phyloP scores from a whole-genome alignment of 495 filamentous ascomycete species.

The Penicillium daleae region DNA sequence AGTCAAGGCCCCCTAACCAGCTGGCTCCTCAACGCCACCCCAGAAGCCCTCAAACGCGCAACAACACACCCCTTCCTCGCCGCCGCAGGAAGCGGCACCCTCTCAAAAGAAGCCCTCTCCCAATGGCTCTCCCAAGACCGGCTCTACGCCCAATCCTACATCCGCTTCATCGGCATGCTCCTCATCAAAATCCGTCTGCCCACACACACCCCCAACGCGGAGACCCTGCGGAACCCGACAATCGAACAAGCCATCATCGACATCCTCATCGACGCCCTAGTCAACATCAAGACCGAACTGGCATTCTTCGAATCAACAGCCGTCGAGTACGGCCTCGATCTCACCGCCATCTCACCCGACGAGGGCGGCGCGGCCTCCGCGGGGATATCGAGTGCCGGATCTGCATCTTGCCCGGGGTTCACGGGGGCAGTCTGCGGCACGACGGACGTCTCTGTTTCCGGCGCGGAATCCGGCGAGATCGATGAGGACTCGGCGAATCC shows the following conservation, averaged over 20 bases:
- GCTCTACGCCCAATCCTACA: conserved; percentile 73
- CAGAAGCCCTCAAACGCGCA: conserved; percentile 51
- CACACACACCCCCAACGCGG: conserved; percentile 30
- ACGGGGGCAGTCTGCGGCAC: conserved; percentile 12
- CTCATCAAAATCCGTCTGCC: conserved; percentile 67
- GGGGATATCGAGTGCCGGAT: conserved; percentile 25
- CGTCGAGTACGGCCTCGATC: conserved; percentile 59
- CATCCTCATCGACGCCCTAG: conserved; percentile 65
- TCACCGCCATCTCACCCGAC: conserved; percentile 47
- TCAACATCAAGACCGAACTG: conserved; percentile 69
- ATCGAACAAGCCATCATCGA: conserved; percentile 56
- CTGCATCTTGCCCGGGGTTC: conserved; percentile 25
- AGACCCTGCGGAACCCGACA: conserved; percentile 17
- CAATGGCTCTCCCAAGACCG: conserved; percentile 78
- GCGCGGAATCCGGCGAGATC: not conserved
- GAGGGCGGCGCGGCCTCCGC: conserved; percentile 25
- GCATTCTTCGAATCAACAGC: conserved; percentile 69
- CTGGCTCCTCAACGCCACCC: conserved; percentile 35
- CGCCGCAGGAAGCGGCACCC: conserved; percentile 64
- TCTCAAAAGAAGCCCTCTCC: conserved; percentile 58
- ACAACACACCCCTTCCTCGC: conserved; percentile 72
- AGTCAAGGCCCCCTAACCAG: conserved; percentile 35
- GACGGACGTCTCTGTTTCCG: not conserved
- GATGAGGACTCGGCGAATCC: not conserved
- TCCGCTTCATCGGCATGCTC: conserved; percentile 68